Evolutionary conservation across 768 basidiomycete species (phyloP), one percentile per base, ranked within the genome.

Genomic region (Mycena latifolia): DNA sequence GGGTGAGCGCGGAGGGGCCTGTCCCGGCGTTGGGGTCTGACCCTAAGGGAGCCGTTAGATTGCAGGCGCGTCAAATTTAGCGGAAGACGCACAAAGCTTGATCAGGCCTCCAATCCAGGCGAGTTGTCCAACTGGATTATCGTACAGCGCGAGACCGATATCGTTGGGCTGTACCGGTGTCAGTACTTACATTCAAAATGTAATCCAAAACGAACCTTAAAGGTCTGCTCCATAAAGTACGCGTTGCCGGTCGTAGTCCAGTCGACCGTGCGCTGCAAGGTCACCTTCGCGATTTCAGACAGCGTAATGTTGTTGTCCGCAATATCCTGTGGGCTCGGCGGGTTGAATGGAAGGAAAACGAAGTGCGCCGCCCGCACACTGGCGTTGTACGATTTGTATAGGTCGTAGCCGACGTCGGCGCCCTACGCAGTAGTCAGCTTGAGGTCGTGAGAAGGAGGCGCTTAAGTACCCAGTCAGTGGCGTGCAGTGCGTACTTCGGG

Each of bases 81-180:
- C 20, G 31, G 25, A 10, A 3, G 17, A 55, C 60, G 22, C 24
- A 71, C 72, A 69, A 9, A 33, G 55, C 28, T 55, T 54, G 55
- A 69, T 68, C 33, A 70, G 63, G 29, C 70, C 70, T 20, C 73
- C 75, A 0, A 77, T 68, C n/a, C n/a, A n/a, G n/a, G n/a, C n/a
- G n/a, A n/a, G n/a, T n/a, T n/a, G n/a, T n/a, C n/a, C n/a, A n/a
- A 69, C 18, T 0, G 75, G 75, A 37, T 69, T 73, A 61, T 75
- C 74, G 47, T 65, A 55, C 25, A 76, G 55, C 10, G 73, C 74
- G 31, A 72, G 67, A 20, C 75, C 74, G 31, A 76, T 69, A 31
- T 74, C 70, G 24, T 68, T 65, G 28, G 75, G 74, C 63, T 75
- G 55, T 14, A 48, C 20, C 45, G 22, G 22, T n/a, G 20, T 48